Base-by-base conservation (phyloP, 352 stramenopile genomes). In the Pythium phragmiticola region DNA sequence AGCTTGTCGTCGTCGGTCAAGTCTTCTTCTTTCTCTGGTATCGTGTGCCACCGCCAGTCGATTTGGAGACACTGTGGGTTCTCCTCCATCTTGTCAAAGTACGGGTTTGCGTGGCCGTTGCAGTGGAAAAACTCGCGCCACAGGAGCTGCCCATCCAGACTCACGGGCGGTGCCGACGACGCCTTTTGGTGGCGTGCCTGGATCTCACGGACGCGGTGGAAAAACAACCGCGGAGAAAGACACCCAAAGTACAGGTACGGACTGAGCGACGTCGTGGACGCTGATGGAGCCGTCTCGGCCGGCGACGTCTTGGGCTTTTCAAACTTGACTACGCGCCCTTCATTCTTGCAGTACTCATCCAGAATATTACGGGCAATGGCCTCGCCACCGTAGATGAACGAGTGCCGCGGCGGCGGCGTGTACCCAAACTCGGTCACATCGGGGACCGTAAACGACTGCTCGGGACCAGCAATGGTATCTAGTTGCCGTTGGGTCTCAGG, bases 221-320 rank as follows among this genome's bases (percentile, higher is more conserved):
- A 98, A 45, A 98, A 97, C 39, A 83, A 84, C 28, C 94, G 82
- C 12, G 89, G 68, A 30, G 89, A 98, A 19, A 99, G 66, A 68
- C 93, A 99, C 14, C 96, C 96, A 62, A 96, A 90, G 64, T 89
- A 97, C 61, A 99, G 66, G 72, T 98, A 99, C 39, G 96, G 94
- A 65, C 80, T 96, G 12, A 99, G 73, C 51, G 87, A 92, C n/a
- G 97, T 99, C 13, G 97, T 99, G n/a, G 90, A 97, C 26, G 93
- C 82, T 41, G 83, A 88, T 26, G 95, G 80, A 9, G 74, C 63
- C 45, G 92, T 90, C 56, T 96, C 87, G 37, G 89, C 96, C 2
- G 94, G 96, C 4, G 80, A 90, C 3, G 96, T 99, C 69, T 99
- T 98, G 33, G 97, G 97, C 69, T 99, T 99, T 70, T 98, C 94